Evolutionary conservation across 2,329 filamentous ascomycete species (phyloP).

Genomic region (Monosporascus sp.): DNA sequence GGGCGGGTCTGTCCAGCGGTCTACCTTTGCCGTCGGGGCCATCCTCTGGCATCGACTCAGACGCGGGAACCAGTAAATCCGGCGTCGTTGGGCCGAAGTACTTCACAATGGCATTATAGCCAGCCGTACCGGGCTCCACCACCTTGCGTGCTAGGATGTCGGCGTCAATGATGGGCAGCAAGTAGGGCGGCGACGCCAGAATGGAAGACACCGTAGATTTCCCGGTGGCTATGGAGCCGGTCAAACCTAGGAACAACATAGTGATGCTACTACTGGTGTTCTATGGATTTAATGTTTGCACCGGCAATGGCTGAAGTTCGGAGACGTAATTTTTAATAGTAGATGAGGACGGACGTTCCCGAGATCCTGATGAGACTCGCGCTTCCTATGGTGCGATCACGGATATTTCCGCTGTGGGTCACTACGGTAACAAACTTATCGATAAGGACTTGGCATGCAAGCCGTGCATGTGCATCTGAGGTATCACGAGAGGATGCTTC

Average conservation of each 20-base stretch:
- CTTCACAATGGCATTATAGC: constrained; percentile 75
- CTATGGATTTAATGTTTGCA: not conserved
- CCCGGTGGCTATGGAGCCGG: constrained; percentile 94
- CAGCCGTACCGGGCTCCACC: constrained; percentile 83
- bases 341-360: not conserved
- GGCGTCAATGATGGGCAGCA: constrained; percentile 87
- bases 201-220: constrained; percentile 92
- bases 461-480: too few species aligned
- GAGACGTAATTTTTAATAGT: not conserved
- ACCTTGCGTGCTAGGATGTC: constrained; percentile 89
- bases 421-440: not conserved
- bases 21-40: constrained; percentile 59
- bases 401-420: not conserved
- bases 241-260: constrained; percentile 94
- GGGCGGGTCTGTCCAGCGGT: constrained; percentile 77
- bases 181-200: constrained; percentile 75
- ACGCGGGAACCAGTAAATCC: constrained; percentile 67
- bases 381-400: not conserved
- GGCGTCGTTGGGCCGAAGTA: constrained; percentile 81
- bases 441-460: not conserved
- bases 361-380: not conserved
- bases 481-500: too few species aligned
- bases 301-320: not conserved
- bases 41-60: constrained; percentile 44
- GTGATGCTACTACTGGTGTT: constrained; percentile 4